Evolutionary conservation across 208 protist genomes (phyloP).

Genomic region (Leishmania amazonensis): DNA sequence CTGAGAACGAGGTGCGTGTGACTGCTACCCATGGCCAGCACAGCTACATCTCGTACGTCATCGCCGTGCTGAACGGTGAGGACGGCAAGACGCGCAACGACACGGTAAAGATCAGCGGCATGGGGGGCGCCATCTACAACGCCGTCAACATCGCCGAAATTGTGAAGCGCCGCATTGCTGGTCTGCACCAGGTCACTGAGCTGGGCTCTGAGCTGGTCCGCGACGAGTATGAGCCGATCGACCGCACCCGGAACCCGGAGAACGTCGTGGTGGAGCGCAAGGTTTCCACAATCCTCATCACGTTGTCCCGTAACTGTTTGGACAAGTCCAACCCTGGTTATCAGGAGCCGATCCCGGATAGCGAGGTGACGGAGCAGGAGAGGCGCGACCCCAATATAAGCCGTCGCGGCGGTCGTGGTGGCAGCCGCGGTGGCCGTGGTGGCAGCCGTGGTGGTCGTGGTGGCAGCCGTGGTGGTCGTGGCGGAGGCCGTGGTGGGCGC

Average conservation of each 20-base stretch:
- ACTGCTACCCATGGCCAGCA: constrained; percentile 75
- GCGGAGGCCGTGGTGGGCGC: constrained; percentile 35
- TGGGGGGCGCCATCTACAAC: constrained; percentile 91
- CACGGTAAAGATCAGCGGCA: constrained; percentile 89
- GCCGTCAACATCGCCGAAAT: constrained; percentile 94
- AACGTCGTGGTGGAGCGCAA: constrained; percentile 81
- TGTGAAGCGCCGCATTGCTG: constrained; percentile 89
- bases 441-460: constrained; percentile 35
- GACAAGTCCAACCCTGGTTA: constrained; percentile 89
- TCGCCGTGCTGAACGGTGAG: constrained; percentile 85
- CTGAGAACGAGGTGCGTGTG: constrained; percentile 91
- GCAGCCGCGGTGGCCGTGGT: constrained; percentile 35
- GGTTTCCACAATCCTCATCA: constrained; percentile 91
- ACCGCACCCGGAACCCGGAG: constrained; percentile 65
- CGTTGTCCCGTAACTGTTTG: constrained; percentile 84
- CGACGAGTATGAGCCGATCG: constrained; percentile 91
- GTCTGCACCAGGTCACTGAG: constrained; percentile 92
- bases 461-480: constrained; percentile 27
- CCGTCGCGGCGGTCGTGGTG: constrained; percentile 36
- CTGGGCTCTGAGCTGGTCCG: constrained; percentile 80
- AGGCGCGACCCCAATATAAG: constrained; percentile 46
- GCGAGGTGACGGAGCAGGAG: constrained; percentile 89
- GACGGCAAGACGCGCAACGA: constrained; percentile 82
- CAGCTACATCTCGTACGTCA: constrained; percentile 91
- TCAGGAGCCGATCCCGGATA: constrained; percentile 88